Conservation (phyloP, 108 stramenopile species). For the Nannochloropsis oceanica region DNA sequence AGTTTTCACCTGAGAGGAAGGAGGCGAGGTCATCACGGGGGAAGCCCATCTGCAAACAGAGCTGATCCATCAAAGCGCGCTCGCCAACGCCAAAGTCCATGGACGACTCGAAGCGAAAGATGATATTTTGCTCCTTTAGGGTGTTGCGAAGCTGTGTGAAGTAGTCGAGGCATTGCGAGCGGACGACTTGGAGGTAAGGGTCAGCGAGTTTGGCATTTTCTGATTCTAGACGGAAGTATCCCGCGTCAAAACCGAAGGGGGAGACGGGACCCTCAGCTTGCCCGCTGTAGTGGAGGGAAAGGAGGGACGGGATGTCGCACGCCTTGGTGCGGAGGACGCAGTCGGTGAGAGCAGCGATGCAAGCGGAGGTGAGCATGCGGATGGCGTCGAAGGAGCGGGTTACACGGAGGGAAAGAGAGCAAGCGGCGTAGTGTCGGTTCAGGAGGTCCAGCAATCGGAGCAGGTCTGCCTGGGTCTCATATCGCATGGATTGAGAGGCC, state of each 20-base stretch:
- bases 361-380: constrained; percentile 82
- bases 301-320: constrained; percentile 78
- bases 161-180: constrained; percentile 88
- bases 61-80: constrained; percentile 20
- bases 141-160: constrained; percentile 31
- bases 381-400: constrained; percentile 90
- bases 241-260: constrained; percentile 86
- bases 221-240: constrained; percentile 77
- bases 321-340: constrained; percentile 80
- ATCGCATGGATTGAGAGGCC: constrained; percentile 64
- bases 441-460: constrained; percentile 49
- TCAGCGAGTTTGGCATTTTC: constrained; percentile 81
- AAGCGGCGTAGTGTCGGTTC: constrained; percentile 59
- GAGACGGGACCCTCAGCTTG: constrained; percentile 74
- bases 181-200: constrained; percentile 53
- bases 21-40: constrained; percentile 9
- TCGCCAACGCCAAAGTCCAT: constrained; percentile 33
- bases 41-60: constrained; percentile 42
- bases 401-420: constrained; percentile 77
- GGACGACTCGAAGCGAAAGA: constrained; percentile 36
- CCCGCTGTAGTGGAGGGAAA: constrained; percentile 89
- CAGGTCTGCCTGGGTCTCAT: constrained; percentile 52
- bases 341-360: constrained; percentile 84
- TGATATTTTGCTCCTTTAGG: constrained; percentile 18
- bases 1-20: constrained; percentile 34